Evolutionary conservation across 805 yeast genomes (phyloP).

Genomic region (Hanseniaspora pseudoguilliermondii): DNA sequence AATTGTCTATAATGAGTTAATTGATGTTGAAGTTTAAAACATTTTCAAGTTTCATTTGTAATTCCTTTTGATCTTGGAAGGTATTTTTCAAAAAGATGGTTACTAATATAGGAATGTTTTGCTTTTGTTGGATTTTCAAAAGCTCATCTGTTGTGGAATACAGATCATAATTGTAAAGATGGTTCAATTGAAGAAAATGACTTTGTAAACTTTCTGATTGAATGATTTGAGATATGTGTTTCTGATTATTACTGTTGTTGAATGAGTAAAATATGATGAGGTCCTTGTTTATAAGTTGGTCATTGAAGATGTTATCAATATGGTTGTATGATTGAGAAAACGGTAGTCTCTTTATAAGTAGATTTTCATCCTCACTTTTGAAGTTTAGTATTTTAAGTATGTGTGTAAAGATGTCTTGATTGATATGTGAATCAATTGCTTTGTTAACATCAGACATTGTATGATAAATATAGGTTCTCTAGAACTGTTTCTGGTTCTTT

Average conservation of each 20-base stretch:
- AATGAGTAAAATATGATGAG: slow-evolving; percentile 8
- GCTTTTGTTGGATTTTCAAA: neutral
- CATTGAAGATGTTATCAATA: slow-evolving; percentile 3
- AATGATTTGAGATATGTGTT: slow-evolving; percentile 4
- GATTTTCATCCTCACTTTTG: neutral
- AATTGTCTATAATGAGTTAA: neutral
- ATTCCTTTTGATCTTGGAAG: neutral
- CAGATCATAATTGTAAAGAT: slow-evolving; percentile 3
- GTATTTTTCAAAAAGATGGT: neutral
- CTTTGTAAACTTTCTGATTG: neutral
- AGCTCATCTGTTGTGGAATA: neutral
- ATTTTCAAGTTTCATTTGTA: neutral
- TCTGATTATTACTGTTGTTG: slow-evolving; percentile 6
- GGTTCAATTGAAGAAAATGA: slow-evolving; percentile 1
- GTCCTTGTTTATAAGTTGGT: neutral
- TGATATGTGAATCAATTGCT: neutral
- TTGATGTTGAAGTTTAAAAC: slow-evolving; percentile 1
- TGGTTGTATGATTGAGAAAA: slow-evolving; percentile 4
- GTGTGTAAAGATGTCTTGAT: neutral
- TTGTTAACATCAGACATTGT: neutral
- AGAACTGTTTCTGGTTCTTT: too few species aligned
- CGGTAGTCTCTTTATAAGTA: slow-evolving; percentile 3
- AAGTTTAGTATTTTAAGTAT: neutral
- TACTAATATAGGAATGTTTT: slow-evolving; percentile 10
- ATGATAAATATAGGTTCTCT: too few species aligned